Base-by-base conservation (phyloP, 169 alveolate species). In the Plasmodium ovale region DNA sequence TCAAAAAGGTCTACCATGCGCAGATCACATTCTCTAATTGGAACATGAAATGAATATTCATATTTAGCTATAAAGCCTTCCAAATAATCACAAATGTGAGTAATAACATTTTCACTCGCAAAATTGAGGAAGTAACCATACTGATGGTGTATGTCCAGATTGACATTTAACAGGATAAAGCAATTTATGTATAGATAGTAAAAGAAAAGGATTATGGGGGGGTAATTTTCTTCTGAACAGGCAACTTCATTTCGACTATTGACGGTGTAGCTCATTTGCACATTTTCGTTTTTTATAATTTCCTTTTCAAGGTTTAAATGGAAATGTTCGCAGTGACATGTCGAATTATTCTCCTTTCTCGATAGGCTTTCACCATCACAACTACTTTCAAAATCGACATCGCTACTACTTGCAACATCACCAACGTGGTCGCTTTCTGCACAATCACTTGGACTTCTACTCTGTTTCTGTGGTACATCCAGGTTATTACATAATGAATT, bases 131-230 rank as follows among this genome's bases (percentile, higher is more conserved):
- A 62, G 62, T 85, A 70, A 0, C 47, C 39, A 69, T 85, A 85
- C 25, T 68, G 56, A 31, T 27, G 49, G 31, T 85, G 87, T 29
- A 85, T 85, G 3, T 85, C 91, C 33, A 85, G 21, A 29, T 59
- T 54, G 21, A 85, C 39, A 19, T 85, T 85, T 54, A 85, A 35
- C 51, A 85, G 37, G 59, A 79, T 42, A 29, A 19, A 64, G 23
- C 91, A 85, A 42, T 85, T 85, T n/a, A 85, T 69, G 53, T 85
- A 85, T 29, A 85, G 49, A 19, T 87, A 72, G 49, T 27, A 85
- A 42, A 85, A 69, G 27, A 85, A 85, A n/a, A 70, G 44, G 25
- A 68, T 14, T 2, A 42, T 51, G 3, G 53, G 33, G n/a, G 53
- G 27, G 16, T 56, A 54, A 31, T 10, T 67, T 23, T 60, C 23